phyloP scores from a whole-genome alignment of 2,329 filamentous ascomycete genomes.

The Berkeleyomyces rouxiae region DNA sequence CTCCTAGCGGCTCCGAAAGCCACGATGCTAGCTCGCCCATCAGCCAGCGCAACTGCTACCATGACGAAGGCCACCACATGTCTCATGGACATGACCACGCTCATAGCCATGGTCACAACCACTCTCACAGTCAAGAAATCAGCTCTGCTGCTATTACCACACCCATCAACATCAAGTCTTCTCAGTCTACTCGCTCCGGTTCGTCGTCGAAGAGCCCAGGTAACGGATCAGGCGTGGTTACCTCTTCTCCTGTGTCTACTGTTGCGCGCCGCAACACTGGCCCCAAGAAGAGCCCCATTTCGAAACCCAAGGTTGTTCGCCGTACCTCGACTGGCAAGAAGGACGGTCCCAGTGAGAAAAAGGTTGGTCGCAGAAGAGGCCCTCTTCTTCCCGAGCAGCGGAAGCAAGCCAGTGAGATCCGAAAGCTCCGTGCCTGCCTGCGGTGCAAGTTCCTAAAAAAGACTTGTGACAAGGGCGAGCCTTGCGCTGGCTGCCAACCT shows the following conservation, averaged over 20 bases:
- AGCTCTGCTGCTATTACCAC: slow-evolving; percentile 45
- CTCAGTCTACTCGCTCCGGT: slow-evolving; percentile 29
- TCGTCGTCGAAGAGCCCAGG: slow-evolving; percentile 40
- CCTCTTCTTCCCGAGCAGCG: slow-evolving; percentile 84
- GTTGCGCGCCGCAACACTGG: slow-evolving; percentile 48
- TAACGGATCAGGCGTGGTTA: slow-evolving; percentile 35
- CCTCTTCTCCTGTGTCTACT: slow-evolving; percentile 42
- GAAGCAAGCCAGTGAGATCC: slow-evolving; percentile 91
- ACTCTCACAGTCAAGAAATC: slow-evolving; percentile 38
- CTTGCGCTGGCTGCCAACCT: slow-evolving; percentile 86
- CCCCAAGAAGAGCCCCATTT: slow-evolving; percentile 58
- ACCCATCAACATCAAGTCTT: slow-evolving; percentile 52
- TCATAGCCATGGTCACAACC: slow-evolving; percentile 46
- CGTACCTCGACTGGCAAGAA: slow-evolving; percentile 64
- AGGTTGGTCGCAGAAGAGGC: slow-evolving; percentile 76
- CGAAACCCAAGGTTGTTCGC: slow-evolving; percentile 63
- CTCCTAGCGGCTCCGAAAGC: slow-evolving; percentile 44
- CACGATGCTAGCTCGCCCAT: slow-evolving; percentile 33
- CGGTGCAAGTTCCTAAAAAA: slow-evolving; percentile 99
- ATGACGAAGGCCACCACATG: slow-evolving; percentile 36
- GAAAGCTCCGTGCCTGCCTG: slow-evolving; percentile 82
- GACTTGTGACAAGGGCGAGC: slow-evolving; percentile 95
- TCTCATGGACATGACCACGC: slow-evolving; percentile 23
- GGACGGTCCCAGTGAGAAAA: slow-evolving; percentile 67
- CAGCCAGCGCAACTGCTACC: slow-evolving; percentile 44